Conservation (phyloP, 2,329 filamentous ascomycete genomes). For the Graphiopsis chlorocephala region DNA sequence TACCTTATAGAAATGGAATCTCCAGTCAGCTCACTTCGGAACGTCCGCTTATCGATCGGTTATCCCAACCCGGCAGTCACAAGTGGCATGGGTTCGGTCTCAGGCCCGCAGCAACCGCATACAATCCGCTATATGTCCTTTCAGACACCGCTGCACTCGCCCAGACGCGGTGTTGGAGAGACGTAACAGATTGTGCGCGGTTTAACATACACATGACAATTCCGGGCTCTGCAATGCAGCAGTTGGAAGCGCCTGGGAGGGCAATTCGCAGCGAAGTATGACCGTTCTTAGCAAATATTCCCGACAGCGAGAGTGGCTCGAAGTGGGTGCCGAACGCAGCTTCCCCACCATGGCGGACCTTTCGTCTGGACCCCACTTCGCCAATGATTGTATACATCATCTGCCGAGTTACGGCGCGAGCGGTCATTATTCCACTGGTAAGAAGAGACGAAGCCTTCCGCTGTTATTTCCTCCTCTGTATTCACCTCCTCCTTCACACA, state of each 20-base stretch:
- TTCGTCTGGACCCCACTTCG: constrained; percentile 14
- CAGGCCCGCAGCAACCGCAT: constrained; percentile 12
- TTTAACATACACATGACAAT: not conserved
- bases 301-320: constrained; percentile 1
- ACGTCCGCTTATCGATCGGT: not conserved
- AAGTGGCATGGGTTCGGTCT: not conserved
- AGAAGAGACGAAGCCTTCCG: not conserved
- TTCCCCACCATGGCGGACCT: constrained; percentile 7
- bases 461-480: not conserved
- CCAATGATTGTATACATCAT: constrained; percentile 13
- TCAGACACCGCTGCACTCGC: not conserved
- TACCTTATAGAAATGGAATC: not conserved
- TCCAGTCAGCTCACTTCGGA: not conserved
- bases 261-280: constrained; percentile 11
- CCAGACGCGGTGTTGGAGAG: not conserved
- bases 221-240: not conserved
- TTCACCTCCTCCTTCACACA: not conserved
- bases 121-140: not conserved
- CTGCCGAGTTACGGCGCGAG: constrained; percentile 3
- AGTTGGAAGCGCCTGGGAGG: constrained; percentile 4
- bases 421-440: constrained; percentile 2
- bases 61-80: not conserved
- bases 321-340: not conserved
- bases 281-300: constrained; percentile 13
- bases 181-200: not conserved